These are phyloP conservation scores for Verticillium nubilum DNA, from an alignment of 2,329 filamentous ascomycete genomes.

Conservation along the genomic window DNA sequence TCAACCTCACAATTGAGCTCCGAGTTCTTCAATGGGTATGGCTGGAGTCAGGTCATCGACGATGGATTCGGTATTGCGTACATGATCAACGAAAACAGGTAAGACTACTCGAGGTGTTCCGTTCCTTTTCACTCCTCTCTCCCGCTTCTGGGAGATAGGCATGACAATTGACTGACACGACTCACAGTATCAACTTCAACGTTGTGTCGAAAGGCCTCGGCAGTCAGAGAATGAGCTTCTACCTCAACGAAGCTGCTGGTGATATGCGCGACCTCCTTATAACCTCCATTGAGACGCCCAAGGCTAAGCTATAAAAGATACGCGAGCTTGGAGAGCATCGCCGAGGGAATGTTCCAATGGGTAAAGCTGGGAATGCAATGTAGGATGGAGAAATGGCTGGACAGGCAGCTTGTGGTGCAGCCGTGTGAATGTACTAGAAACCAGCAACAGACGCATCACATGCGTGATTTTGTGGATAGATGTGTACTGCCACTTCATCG, in stretches of 20 bases:
- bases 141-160: background rate
- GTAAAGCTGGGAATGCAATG: background rate
- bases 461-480: background rate
- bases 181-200: slow-evolving; percentile 85
- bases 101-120: slow-evolving; percentile 19
- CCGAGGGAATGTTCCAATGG: background rate
- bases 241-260: slow-evolving; percentile 85
- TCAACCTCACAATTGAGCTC: slow-evolving; percentile 85
- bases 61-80: slow-evolving; percentile 96
- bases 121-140: background rate
- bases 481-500: background rate
- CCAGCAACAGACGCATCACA: background rate
- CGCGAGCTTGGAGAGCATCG: background rate
- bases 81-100: slow-evolving; percentile 99
- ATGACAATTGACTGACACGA: slow-evolving; percentile 6
- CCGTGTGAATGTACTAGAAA: background rate
- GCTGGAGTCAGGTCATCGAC: slow-evolving; percentile 97
- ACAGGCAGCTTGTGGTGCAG: background rate
- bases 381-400: background rate
- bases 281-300: slow-evolving; percentile 71
- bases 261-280: slow-evolving; percentile 85
- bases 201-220: slow-evolving; percentile 91
- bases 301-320: slow-evolving; percentile 72
- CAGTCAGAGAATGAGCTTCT: slow-evolving; percentile 90
- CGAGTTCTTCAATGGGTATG: slow-evolving; percentile 98